Base-by-base conservation (phyloP, 2,329 filamentous ascomycete species). In the Phaeomoniella chlamydospora region DNA sequence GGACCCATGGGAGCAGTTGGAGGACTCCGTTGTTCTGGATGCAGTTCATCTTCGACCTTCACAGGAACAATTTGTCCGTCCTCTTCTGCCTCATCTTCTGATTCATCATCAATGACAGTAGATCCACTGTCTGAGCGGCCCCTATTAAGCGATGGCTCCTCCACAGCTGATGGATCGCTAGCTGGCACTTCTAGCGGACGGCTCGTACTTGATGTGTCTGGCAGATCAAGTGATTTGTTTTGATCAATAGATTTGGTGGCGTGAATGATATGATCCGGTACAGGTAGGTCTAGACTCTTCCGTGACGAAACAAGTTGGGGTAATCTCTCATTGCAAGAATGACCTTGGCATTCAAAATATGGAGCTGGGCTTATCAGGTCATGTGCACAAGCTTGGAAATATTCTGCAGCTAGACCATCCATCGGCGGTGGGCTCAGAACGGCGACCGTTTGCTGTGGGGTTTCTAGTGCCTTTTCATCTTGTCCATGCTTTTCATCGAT, bases 271-370 rank as follows among this genome's bases (percentile, higher is more conserved):
- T 26, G 9, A 26, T 26, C 22, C 9, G 22, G 22, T 9, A 26
- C 22, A 6, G 22, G 22, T 9, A 26, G 22, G n/a, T 26, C 22
- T 15, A 14, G 29, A 26, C 14, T 19, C 36, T 4, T 39, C 39
- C 12, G 30, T 4, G 19, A 33, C n/a, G 32, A 34, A 9, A 17
- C 17, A 30, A 45, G 36, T 36, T 37, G 39, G 18, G 39, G 44
- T 36, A 34, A 45, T 38, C 18, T 42, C 10, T 43, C 42, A 2
- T 51, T 48, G 36, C 59, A 63, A 13, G 56, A 46, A 42, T 65
- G 62, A 34, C 61, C 58, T 11, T 53, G 37, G 35, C 61, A 64
- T 39, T 63, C 56, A 33, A 64, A 64, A 40, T 57, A 64, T 0
- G 57, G 55, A 5, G 45, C 50, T 13, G 51, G 49, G 34, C 53